Evolutionary conservation across 1,284 basidiomycete species (phyloP), one percentile per base, ranked within the genome.

Genomic region (Golubevia pallescens): DNA sequence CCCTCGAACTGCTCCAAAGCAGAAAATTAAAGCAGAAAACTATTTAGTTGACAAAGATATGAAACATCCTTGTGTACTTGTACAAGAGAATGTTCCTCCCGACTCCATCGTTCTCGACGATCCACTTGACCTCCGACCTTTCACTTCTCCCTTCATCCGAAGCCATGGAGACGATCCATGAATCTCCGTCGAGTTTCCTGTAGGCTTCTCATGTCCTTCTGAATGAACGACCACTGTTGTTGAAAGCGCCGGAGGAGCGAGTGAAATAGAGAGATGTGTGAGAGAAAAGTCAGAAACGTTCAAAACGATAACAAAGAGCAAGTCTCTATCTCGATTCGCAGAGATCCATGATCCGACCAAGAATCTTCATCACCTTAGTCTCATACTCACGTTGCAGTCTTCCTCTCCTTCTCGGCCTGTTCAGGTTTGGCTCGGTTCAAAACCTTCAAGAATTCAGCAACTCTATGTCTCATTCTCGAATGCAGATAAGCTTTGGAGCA

Each of bases 401-500:
- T 98, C 81, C 93, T 90, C 86, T 97, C 95, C 28, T 90, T 90
- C 6, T 90, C 80, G 1, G 91, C 91, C 7, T 90, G 90, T 87
- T 99, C 97, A 42, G 93, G 93, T 89, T 99, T 99, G n/a, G 97
- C 96, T 60, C 97, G 88, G 86, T 99, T 99, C 79, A 99, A 88
- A 59, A 99, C 91, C 88, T 99, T 99, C 87, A 97, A 92, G 89
- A 99, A 99, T 87, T 98, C 95, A 14, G 93, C 91, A 13, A 97
- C 97, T 24, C 97, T 91, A 84, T 92, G 90, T 69, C 97, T 90
- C 95, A 99, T 97, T 60, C 97, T 89, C 23, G 94, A 96, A 87
- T 99, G 97, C 93, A 99, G 96, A 88, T 99, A 99, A 1, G 96
- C 97, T 87, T 99, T 99, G 62, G 93, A 95, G 87, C 96, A 98